phyloP scores from a whole-genome alignment of 176 grass and related monocot species.

The Oryza nivara region DNA sequence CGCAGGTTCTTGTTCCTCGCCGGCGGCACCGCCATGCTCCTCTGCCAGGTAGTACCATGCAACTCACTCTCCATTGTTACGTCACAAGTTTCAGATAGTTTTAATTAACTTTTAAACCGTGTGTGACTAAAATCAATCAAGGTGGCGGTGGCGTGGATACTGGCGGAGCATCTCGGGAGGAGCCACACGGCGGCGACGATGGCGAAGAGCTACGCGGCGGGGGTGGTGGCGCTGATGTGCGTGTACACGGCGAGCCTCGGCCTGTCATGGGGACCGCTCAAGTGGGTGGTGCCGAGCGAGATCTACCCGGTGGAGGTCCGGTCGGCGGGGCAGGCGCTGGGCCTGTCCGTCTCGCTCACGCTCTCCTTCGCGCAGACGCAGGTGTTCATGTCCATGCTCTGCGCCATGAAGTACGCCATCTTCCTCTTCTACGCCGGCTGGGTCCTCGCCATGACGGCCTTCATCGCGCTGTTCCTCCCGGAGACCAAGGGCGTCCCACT shows the following conservation, averaged over 20 bases:
- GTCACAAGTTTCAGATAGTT: neutral
- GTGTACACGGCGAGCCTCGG: constrained; percentile 64
- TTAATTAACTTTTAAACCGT: neutral
- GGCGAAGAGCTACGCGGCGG: constrained; percentile 51
- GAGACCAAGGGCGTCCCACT: constrained; percentile 75
- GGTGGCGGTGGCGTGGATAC: constrained; percentile 58
- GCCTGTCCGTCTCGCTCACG: constrained; percentile 53
- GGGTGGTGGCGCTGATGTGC: constrained; percentile 66
- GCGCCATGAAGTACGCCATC: constrained; percentile 57
- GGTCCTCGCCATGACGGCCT: constrained; percentile 60
- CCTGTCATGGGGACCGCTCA: constrained; percentile 80
- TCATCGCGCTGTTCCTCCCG: constrained; percentile 65
- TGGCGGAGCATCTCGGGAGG: constrained; percentile 49
- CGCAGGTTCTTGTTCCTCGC: constrained; percentile 57
- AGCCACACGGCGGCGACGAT: constrained; percentile 33
- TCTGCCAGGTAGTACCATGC: constrained; percentile 38
- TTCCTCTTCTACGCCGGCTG: constrained; percentile 74
- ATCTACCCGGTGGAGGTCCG: constrained; percentile 83
- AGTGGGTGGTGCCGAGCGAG: constrained; percentile 80
- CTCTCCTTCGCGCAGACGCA: constrained; percentile 79
- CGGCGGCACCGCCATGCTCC: constrained; percentile 52
- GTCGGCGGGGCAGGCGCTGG: constrained; percentile 70
- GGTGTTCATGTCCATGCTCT: constrained; percentile 67
- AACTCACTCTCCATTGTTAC: neutral
- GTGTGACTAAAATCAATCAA: neutral